These are phyloP conservation scores for Phytophthora fragariae DNA, from an alignment of 352 stramenopile genomes.

Conservation along the genomic window DNA sequence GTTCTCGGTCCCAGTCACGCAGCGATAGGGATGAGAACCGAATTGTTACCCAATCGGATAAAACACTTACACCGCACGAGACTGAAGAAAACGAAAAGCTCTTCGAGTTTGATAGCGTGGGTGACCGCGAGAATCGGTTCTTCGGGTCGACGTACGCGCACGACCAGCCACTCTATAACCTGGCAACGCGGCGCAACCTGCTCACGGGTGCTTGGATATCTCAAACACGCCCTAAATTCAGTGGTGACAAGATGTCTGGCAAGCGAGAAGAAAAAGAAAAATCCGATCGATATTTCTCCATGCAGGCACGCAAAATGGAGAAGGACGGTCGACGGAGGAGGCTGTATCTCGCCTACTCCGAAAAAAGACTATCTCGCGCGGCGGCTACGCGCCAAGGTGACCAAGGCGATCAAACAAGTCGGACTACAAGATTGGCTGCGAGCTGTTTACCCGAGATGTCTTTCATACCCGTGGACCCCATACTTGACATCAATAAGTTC, in stretches of 20 bases:
- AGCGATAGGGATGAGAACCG: conserved; percentile 12
- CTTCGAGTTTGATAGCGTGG: conserved; percentile 71
- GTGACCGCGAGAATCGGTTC: conserved; percentile 74
- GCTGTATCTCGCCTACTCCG: conserved; percentile 75
- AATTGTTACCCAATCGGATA: conserved; percentile 19
- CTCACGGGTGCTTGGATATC: conserved; percentile 55
- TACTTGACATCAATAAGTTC: conserved; percentile 41
- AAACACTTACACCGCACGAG: conserved; percentile 11
- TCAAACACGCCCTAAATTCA: conserved; percentile 17
- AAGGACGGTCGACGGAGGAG: conserved; percentile 48
- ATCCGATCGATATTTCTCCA: conserved; percentile 63
- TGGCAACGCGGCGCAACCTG: conserved; percentile 60
- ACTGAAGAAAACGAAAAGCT: conserved; percentile 39
- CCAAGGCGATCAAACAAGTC: background rate
- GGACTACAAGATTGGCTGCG: background rate
- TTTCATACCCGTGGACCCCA: conserved; percentile 70
- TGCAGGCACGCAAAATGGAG: conserved; percentile 51
- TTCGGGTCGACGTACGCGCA: conserved; percentile 75
- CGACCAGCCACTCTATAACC: conserved; percentile 67
- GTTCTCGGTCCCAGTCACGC: conserved; percentile 22
- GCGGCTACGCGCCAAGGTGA: conserved; percentile 4
- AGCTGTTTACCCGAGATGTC: conserved; percentile 39
- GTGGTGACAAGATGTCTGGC: background rate
- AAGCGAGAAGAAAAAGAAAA: conserved; percentile 13
- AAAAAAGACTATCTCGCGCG: conserved; percentile 50